These are phyloP conservation scores for Metschnikowia sp. DNA, from an alignment of 805 yeast genomes.

Conservation along the genomic window DNA sequence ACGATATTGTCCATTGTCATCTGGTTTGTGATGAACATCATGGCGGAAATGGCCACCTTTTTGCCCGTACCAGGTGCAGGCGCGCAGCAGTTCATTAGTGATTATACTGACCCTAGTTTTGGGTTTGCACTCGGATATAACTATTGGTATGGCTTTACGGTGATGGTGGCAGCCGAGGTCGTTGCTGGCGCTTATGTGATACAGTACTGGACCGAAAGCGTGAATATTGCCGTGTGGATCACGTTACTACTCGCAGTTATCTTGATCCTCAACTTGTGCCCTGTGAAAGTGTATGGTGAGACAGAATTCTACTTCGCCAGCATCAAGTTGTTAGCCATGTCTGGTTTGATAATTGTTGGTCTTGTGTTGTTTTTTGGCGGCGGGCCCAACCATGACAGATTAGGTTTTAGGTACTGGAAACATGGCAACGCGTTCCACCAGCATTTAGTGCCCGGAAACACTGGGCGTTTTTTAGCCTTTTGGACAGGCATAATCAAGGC, in stretches of 20 bases:
- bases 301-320: slow-evolving; percentile 19
- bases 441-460: slow-evolving; percentile 36
- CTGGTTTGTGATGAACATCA: slow-evolving; percentile 22
- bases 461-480: slow-evolving; percentile 21
- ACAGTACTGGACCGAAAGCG: slow-evolving; percentile 20
- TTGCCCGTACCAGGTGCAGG: slow-evolving; percentile 22
- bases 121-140: slow-evolving; percentile 21
- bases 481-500: slow-evolving; percentile 28
- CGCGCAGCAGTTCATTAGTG: slow-evolving; percentile 19
- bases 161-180: slow-evolving; percentile 19
- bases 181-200: slow-evolving; percentile 18
- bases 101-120: slow-evolving; percentile 17
- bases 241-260: slow-evolving; percentile 24
- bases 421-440: slow-evolving; percentile 32
- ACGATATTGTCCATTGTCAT: slow-evolving; percentile 17
- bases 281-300: slow-evolving; percentile 18
- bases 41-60: slow-evolving; percentile 21
- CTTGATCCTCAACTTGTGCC: slow-evolving; percentile 15
- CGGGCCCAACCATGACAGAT: slow-evolving; percentile 20
- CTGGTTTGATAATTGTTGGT: slow-evolving; percentile 21
- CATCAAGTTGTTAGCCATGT: slow-evolving; percentile 18
- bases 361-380: slow-evolving; percentile 20
- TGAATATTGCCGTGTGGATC: slow-evolving; percentile 39
- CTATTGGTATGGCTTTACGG: slow-evolving; percentile 19
- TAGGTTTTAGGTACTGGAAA: slow-evolving; percentile 22